These are phyloP conservation scores for Solanum clarkiae DNA, from an alignment of 257 asterid genomes.

Conservation along the genomic window DNA sequence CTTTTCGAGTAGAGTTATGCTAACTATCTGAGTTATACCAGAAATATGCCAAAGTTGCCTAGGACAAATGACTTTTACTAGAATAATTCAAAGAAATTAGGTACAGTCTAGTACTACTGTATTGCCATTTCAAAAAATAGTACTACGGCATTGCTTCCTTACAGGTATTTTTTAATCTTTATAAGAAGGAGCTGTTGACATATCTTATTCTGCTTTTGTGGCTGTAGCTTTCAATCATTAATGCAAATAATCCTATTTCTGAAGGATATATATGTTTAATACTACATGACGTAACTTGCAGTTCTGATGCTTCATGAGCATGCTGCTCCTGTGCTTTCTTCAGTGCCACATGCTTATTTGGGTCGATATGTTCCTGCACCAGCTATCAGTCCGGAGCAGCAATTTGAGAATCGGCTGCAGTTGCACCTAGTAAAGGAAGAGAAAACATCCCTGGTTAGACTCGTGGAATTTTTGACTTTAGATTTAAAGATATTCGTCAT, in stretches of 20 bases:
- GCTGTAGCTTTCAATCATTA: neutral
- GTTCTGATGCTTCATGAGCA: constrained; percentile 59
- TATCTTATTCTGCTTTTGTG: neutral
- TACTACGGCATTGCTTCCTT: neutral
- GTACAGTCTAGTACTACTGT: neutral
- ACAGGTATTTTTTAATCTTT: neutral
- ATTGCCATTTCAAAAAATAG: neutral
- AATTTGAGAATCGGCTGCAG: constrained; percentile 22
- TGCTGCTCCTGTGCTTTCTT: constrained; percentile 33
- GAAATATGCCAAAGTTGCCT: neutral
- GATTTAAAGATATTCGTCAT: neutral
- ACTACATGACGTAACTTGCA: constrained; percentile 25
- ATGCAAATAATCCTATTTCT: neutral
- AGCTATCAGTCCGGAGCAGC: constrained; percentile 43
- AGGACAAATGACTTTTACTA: neutral
- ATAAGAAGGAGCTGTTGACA: neutral
- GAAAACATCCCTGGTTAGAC: constrained; percentile 31
- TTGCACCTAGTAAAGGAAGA: constrained; percentile 32
- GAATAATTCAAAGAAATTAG: neutral
- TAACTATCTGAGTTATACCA: neutral
- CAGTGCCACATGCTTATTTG: constrained; percentile 31
- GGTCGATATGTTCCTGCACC: constrained; percentile 40
- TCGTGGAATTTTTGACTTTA: neutral
- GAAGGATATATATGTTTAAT: neutral
- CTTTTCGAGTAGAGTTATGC: neutral